Percentiles rank a stretch among this genome's conserved stretches.
Conservation (phyloP, 2,329 filamentous ascomycete species). For the Gyromitra esculenta region DNA sequence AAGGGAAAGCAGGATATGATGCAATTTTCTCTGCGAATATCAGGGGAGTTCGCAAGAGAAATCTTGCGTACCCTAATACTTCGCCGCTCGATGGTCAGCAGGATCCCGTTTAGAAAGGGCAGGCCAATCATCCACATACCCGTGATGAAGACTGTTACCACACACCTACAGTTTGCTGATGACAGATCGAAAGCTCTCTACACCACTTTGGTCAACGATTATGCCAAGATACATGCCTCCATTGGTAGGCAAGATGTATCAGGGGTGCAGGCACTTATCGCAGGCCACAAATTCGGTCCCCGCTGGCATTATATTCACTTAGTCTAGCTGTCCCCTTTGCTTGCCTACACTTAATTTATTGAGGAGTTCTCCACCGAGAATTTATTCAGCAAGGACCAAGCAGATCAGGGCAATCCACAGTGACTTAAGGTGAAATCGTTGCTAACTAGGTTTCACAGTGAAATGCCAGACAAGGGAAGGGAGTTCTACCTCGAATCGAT, state of each 20-base stretch:
- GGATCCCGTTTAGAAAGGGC: background rate
- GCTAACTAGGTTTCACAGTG: background rate
- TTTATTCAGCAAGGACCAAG: background rate
- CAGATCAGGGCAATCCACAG: background rate
- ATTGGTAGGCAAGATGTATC: background rate
- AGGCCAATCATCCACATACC: background rate
- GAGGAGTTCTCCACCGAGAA: background rate
- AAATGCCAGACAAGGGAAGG: background rate
- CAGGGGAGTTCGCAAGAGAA: background rate
- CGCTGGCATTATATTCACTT: background rate
- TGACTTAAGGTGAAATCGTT: background rate
- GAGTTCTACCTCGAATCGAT: too few relatives aligned
- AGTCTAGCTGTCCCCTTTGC: background rate
- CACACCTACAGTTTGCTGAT: background rate
- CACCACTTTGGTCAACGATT: background rate
- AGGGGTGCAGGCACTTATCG: background rate
- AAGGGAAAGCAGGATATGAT: background rate
- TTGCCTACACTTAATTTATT: background rate
- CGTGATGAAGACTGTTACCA: background rate
- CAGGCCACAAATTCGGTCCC: background rate
- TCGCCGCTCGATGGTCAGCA: background rate
- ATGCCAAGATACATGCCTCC: background rate
- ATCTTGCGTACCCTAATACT: background rate
- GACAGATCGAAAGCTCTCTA: background rate
- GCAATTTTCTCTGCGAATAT: background rate